Conservation (phyloP, 148 eudicot species). For the Rhododendron ferrugineum region DNA sequence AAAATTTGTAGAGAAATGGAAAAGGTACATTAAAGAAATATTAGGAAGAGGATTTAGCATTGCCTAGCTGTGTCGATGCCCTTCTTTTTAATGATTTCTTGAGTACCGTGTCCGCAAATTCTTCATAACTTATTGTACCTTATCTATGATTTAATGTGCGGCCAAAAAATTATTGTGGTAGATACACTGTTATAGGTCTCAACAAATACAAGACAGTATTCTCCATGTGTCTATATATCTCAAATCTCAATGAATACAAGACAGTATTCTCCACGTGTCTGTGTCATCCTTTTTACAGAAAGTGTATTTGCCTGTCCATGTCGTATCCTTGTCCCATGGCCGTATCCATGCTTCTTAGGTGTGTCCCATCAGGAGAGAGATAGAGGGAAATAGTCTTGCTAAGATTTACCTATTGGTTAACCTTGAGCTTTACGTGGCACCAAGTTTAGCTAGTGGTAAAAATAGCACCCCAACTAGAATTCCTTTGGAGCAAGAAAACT, state of each 20-base stretch:
- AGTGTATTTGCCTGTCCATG: not conserved
- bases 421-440: not conserved
- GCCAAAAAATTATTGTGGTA: not conserved
- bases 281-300: not conserved
- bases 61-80: not conserved
- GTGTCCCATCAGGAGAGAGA: not conserved
- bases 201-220: not conserved
- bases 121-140: not conserved
- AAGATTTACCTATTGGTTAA: not conserved
- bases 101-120: not conserved
- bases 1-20: not conserved
- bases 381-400: not conserved
- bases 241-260: too few species aligned
- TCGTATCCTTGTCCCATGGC: not conserved
- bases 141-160: not conserved
- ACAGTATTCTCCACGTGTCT: not conserved
- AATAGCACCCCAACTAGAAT: not conserved
- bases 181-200: not conserved
- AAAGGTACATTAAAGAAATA: not conserved
- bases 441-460: not conserved
- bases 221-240: not conserved
- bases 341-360: not conserved
- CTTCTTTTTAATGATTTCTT: not conserved
- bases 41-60: not conserved
- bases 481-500: not conserved